Evolutionary conservation across 2,329 filamentous ascomycete genomes (phyloP), one percentile per base, ranked within the genome.

Genomic region (Penicillium thymicola): DNA sequence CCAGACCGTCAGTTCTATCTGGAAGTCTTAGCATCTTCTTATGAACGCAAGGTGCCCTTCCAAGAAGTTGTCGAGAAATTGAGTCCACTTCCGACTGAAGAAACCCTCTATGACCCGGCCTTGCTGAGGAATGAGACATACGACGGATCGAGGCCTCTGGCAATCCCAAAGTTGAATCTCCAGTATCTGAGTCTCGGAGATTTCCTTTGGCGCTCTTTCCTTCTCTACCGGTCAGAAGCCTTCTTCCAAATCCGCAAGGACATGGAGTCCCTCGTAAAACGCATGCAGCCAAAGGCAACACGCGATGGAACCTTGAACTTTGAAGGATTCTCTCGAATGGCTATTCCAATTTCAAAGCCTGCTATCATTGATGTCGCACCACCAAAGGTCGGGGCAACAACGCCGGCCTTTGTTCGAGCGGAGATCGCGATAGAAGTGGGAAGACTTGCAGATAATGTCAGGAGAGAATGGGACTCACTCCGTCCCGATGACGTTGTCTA

Each of bases 121-220:
- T 83, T 96, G 51, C 75, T 92, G 54, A 85, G 91, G 56, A 93
- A 93, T 55, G 92, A 97, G 67, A 82, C 81, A 8, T 97, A 97
- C 67, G 88, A 96, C 71, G 92, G 92, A 27, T 92, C 90, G 25
- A 85, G 85, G 46, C 92, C 94, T 5, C 80, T 99, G 56, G 90
- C 94, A 3, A 85, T 99, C 42, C 94, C 94, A 3, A 99, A 99
- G 72, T 77, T 97, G 44, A 99, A 97, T 66, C 79, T 99, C 28
- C 94, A 99, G 70, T 99, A 99, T 73, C 81, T 99, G 14, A 96
- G 92, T 3, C 85, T 96, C 49, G 92, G 92, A 3, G 94, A 99
- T 73, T 99, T 99, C 66, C 77, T 99, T n/a, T 99, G 92, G 92
- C 85, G 95, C 60, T 92, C 93, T 0, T 88, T 97, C 67, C 82